Conservation (phyloP, 148 eudicot genomes). For the Polygonum aviculare region DNA sequence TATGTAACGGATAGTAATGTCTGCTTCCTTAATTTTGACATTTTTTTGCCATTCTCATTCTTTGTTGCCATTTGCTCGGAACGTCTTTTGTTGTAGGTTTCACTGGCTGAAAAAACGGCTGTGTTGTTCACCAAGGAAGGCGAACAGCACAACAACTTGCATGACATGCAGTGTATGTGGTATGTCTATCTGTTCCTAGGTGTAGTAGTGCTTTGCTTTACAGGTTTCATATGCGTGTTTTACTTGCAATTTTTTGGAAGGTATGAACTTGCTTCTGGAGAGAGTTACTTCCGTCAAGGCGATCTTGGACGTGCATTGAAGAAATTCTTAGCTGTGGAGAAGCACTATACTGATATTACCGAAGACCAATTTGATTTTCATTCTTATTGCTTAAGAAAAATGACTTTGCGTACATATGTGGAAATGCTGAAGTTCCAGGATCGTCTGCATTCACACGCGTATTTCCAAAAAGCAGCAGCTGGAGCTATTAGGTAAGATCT, state of each 20-base stretch:
- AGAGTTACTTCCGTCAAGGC: constrained; percentile 92
- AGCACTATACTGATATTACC: constrained; percentile 94
- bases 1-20: constrained; percentile 10
- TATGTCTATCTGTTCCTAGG: constrained; percentile 13
- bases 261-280: constrained; percentile 99
- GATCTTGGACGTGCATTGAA: constrained; percentile 92
- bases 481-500: constrained; percentile 68
- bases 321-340: constrained; percentile 91
- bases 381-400: constrained; percentile 94
- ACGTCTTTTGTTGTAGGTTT: constrained; percentile 39
- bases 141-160: constrained; percentile 86
- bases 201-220: neutral
- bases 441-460: constrained; percentile 83
- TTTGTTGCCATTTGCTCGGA: neutral
- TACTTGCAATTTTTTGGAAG: constrained; percentile 25
- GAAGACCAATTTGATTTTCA: constrained; percentile 99
- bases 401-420: constrained; percentile 89
- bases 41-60: constrained; percentile 1
- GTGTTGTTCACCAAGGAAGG: constrained; percentile 97
- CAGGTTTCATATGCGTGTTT: neutral
- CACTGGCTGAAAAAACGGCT: constrained; percentile 90
- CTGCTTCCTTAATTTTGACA: neutral
- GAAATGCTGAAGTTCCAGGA: constrained; percentile 96
- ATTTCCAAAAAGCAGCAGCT: constrained; percentile 89
- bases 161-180: constrained; percentile 99